Conservation (phyloP, 2,329 filamentous ascomycete species). For the Diaporthe vexans region DNA sequence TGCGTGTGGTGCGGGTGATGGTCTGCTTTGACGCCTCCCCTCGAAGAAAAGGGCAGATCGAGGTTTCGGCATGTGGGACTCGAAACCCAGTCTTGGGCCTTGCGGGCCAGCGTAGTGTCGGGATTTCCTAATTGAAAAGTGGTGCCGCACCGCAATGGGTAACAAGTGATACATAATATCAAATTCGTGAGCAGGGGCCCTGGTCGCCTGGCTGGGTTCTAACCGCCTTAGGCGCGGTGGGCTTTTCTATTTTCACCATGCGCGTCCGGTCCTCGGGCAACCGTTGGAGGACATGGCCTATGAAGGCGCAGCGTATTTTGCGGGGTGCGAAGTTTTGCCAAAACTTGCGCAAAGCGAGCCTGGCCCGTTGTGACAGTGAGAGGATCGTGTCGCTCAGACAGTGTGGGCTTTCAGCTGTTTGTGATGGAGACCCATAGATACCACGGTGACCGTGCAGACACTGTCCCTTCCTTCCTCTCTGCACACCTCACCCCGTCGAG, state of each 20-base stretch:
- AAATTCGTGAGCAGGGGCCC: slow-evolving; percentile 5
- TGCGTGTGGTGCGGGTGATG: slow-evolving; percentile 2
- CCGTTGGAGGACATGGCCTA: slow-evolving; percentile 1
- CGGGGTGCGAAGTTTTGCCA: slow-evolving; percentile 22
- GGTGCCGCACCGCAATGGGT: slow-evolving; percentile 8
- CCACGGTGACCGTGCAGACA: neutral
- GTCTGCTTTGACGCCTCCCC: slow-evolving; percentile 9
- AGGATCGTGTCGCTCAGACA: slow-evolving; percentile 27
- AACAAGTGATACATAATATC: slow-evolving; percentile 18
- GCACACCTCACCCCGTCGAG: slow-evolving; percentile 1
- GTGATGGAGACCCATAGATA: slow-evolving; percentile 10
- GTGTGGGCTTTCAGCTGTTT: slow-evolving; percentile 34
- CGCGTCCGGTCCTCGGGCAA: slow-evolving; percentile 33
- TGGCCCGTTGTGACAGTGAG: slow-evolving; percentile 10
- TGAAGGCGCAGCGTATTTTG: slow-evolving; percentile 13
- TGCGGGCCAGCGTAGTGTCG: slow-evolving; percentile 27
- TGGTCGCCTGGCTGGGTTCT: slow-evolving; percentile 10
- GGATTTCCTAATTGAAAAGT: slow-evolving; percentile 23
- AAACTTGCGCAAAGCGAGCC: slow-evolving; percentile 33
- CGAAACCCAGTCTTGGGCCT: slow-evolving; percentile 19
- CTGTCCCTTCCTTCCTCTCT: slow-evolving; percentile 1
- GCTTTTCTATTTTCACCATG: slow-evolving; percentile 23
- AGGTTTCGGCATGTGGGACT: slow-evolving; percentile 34
- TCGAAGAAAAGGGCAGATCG: slow-evolving; percentile 23
- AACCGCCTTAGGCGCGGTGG: slow-evolving; percentile 32